These are phyloP conservation scores for Pestalotiopsis sp. DNA, from an alignment of 2,329 filamentous ascomycete genomes.

Conservation along the genomic window DNA sequence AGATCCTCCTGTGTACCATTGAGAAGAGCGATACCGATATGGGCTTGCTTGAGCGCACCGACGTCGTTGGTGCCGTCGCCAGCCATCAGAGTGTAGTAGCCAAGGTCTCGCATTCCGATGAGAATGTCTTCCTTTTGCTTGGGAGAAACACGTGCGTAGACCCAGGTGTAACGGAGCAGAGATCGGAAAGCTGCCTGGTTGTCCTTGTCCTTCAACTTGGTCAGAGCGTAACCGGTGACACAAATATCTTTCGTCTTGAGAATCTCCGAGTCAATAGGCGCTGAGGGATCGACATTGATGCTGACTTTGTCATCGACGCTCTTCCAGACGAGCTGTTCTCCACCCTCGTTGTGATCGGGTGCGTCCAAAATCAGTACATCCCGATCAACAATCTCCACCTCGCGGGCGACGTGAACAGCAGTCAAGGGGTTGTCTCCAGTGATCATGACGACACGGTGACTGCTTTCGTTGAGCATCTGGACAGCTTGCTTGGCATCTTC, in stretches of 20 bases:
- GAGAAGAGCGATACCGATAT: conserved; percentile 92
- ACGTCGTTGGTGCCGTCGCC: conserved; percentile 99
- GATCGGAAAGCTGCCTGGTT: conserved; percentile 70
- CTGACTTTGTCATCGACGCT: conserved; percentile 88
- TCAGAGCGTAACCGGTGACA: conserved; percentile 89
- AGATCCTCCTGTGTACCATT: conserved; percentile 94
- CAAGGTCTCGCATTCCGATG: conserved; percentile 92
- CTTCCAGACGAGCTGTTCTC: conserved; percentile 85
- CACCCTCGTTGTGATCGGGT: conserved; percentile 82
- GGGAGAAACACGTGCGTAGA: conserved; percentile 95
- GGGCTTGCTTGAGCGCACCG: conserved; percentile 94
- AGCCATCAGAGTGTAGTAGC: conserved; percentile 98
- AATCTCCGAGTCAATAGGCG: conserved; percentile 79
- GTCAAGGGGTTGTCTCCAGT: conserved; percentile 98
- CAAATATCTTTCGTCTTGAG: conserved; percentile 87
- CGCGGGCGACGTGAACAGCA: conserved; percentile 89
- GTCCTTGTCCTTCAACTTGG: conserved; percentile 71
- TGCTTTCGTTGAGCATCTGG: conserved; percentile 97
- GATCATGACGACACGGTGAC: conserved; percentile 98
- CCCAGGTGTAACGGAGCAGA: conserved; percentile 88
- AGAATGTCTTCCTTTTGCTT: conserved; percentile 99
- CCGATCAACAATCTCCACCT: conserved; percentile 96
- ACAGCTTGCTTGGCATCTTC: conserved; percentile 93
- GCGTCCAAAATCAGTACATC: conserved; percentile 94
- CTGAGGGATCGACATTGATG: conserved; percentile 81